Percentiles rank a stretch among this genome's conserved stretches.
Evolutionary conservation across 2,329 filamentous ascomycete genomes (phyloP).

Genomic region (Claviceps paspali): DNA sequence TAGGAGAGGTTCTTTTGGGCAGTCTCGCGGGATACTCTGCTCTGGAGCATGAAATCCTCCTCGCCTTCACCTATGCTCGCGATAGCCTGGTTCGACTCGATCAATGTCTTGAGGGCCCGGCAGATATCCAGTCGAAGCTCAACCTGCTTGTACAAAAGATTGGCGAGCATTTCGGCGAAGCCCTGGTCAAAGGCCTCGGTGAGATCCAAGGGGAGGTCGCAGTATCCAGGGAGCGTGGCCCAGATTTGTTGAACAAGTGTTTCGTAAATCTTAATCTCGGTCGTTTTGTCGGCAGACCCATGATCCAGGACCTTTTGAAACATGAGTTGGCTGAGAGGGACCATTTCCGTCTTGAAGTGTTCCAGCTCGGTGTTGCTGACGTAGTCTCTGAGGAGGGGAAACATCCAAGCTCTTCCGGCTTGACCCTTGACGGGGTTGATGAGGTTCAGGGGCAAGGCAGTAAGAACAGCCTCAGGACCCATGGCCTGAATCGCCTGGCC

Average conservation of each 20-base stretch:
- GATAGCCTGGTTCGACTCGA: conserved; percentile 84
- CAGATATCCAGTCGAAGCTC: conserved; percentile 80
- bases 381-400: conserved; percentile 79
- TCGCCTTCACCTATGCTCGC: conserved; percentile 50
- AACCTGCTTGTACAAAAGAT: conserved; percentile 82
- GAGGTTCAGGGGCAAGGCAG: conserved; percentile 75
- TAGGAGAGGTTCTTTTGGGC: conserved; percentile 73
- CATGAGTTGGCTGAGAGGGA: conserved; percentile 78
- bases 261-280: conserved; percentile 96
- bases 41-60: conserved; percentile 62
- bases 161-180: conserved; percentile 83
- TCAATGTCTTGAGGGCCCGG: conserved; percentile 67
- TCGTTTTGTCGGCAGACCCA: conserved; percentile 69
- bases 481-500: conserved; percentile 78
- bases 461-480: conserved; percentile 72
- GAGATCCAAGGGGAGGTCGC: conserved; percentile 75
- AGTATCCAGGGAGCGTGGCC: conserved; percentile 88
- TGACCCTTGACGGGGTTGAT: conserved; percentile 60
- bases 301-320: conserved; percentile 81
- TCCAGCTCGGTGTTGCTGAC: conserved; percentile 75
- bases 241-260: conserved; percentile 92
- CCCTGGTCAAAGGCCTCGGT: conserved; percentile 62
- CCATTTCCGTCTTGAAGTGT: conserved; percentile 75
- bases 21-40: conserved; percentile 57
- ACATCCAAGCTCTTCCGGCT: conserved; percentile 81